Evolutionary conservation across 2,329 filamentous ascomycete genomes (phyloP).

Genomic region (Dothideomycetes sp.): DNA sequence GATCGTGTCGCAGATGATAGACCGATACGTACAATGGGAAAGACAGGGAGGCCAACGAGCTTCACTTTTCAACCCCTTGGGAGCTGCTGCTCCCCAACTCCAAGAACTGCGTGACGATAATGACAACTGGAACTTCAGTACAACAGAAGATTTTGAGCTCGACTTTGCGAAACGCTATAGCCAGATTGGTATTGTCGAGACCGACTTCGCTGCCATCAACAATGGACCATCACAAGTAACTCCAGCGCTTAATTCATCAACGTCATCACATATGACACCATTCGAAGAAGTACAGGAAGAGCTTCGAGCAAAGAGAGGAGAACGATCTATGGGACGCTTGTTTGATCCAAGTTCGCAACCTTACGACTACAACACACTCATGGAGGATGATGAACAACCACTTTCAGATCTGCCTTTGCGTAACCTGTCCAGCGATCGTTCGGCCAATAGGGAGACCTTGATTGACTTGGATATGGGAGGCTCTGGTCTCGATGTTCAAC

Average conservation of each 20-base stretch:
- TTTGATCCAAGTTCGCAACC: constrained; percentile 47
- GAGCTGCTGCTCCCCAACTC: constrained; percentile 46
- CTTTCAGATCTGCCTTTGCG: constrained; percentile 49
- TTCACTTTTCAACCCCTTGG: constrained; percentile 52
- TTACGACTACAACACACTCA: constrained; percentile 46
- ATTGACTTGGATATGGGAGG: constrained; percentile 51
- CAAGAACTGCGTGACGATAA: constrained; percentile 33
- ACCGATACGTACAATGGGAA: constrained; percentile 68
- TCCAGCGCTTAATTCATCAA: constrained; percentile 5
- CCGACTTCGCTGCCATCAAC: constrained; percentile 16
- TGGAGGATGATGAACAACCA: constrained; percentile 27
- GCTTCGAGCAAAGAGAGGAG: constrained; percentile 48
- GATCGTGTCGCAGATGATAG: constrained; percentile 56
- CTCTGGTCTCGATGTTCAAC: constrained; percentile 40
- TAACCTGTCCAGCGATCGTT: constrained; percentile 28
- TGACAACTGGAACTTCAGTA: constrained; percentile 58
- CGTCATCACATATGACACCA: constrained; percentile 10
- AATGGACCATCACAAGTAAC: background rate
- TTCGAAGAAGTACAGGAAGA: constrained; percentile 33
- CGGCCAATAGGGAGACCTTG: constrained; percentile 40
- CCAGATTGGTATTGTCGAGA: constrained; percentile 22
- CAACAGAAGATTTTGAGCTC: constrained; percentile 51
- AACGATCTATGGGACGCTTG: constrained; percentile 46
- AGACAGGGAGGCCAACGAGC: constrained; percentile 60
- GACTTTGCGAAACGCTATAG: constrained; percentile 26